Evolutionary conservation across 2,329 filamentous ascomycete genomes (phyloP), one percentile per base, ranked within the genome.

Genomic region (Curvularia verruculosa): DNA sequence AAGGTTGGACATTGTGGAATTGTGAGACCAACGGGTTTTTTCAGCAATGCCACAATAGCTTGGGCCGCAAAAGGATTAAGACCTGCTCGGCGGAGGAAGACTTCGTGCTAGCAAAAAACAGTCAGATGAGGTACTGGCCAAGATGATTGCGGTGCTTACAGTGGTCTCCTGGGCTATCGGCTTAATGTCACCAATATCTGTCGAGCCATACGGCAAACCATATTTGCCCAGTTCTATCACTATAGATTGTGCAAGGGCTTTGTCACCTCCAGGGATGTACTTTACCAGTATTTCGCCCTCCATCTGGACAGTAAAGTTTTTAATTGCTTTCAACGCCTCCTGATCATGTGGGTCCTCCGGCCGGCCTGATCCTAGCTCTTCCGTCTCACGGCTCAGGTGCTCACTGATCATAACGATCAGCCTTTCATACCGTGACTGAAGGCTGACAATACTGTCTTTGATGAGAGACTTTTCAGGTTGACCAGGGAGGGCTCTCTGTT

Each of bases 1-100:
- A 61, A 59, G 21, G 50, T 57, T 8, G 56, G 52, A 1, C 13
- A 5, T 6, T 52, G 13, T 12, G 63, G 52, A 21, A 66, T 23
- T 2, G 52, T 26, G 7, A 67, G 43, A 3, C 60, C 36, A 9
- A 60, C 43, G 1, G 67, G 63, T 6, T 62, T 40, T 40, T 71
- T 73, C 49, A 75, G 66, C 3, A 73, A 71, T 0, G 76, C 77
- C 31, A 90, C 75, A 1, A 91, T 78, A 9, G 80, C 79, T 70
- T 92, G 89, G 2, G 90, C 89, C 2, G 89, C 89, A 70, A 86
- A 91, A 0, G 85, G 82, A 72, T 93, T 92, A 69, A 92, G 73
- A 0, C 90, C 90, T 1, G 83, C 82, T 23, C 81, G 79, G 13
- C 89, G 81, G 23, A 93, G 78, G 59, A 90, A 89, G 9, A 85